Evolutionary conservation across 768 basidiomycete genomes (phyloP).

Genomic region (Rhodosporidiobolus odoratus): DNA sequence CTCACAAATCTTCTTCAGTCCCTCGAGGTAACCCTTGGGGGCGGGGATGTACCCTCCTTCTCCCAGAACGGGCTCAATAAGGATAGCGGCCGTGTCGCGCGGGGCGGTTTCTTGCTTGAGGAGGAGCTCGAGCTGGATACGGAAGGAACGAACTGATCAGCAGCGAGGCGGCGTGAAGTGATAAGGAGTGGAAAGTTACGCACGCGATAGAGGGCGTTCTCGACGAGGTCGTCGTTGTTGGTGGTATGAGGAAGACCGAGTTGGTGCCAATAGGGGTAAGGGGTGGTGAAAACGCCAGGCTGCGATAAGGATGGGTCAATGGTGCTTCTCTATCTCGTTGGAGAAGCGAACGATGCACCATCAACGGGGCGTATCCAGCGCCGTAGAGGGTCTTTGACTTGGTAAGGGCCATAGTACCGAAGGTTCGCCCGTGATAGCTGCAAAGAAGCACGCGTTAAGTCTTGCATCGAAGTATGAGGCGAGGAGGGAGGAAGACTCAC

Average conservation of each 20-base stretch:
- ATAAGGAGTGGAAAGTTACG: not conserved
- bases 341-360: conserved; percentile 54
- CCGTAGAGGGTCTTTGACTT: conserved; percentile 88
- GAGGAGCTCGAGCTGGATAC: conserved; percentile 73
- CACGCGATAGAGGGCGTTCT: conserved; percentile 34
- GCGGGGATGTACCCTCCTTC: conserved; percentile 95
- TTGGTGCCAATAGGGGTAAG: conserved; percentile 87
- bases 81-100: conserved; percentile 81
- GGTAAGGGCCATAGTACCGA: conserved; percentile 89
- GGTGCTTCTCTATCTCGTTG: too few species aligned
- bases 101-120: conserved; percentile 74
- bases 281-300: conserved; percentile 74
- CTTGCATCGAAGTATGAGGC: conserved; percentile 43
- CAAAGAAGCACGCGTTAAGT: too few species aligned
- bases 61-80: conserved; percentile 87
- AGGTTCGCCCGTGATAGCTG: conserved; percentile 91
- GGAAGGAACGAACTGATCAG: conserved; percentile 51
- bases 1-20: conserved; percentile 78
- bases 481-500: too few species aligned
- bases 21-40: conserved; percentile 69
- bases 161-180: not conserved
- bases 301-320: conserved; percentile 42
- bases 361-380: conserved; percentile 68
- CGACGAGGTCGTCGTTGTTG: conserved; percentile 34
- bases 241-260: conserved; percentile 35